A percentile compares a stretch with the other conserved stretches of the same genome.
Conservation (phyloP, 2,329 filamentous ascomycete genomes). For the Coniochaeta sp. region DNA sequence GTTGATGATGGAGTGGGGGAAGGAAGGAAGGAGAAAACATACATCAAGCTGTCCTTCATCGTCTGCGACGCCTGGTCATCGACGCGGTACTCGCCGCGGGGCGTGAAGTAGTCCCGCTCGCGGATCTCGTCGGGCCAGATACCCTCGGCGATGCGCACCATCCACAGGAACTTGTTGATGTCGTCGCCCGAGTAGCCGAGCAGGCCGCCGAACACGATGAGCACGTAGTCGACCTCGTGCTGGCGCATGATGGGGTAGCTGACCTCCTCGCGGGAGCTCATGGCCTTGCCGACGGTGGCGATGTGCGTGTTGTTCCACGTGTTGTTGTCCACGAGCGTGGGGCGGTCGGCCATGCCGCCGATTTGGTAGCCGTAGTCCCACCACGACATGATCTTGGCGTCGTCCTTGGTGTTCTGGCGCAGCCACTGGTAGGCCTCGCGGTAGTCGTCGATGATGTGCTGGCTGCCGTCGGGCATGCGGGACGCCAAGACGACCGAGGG, state of each 20-base stretch:
- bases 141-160: constrained; percentile 97
- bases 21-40: constrained; percentile 31
- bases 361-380: constrained; percentile 99
- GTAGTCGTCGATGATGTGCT: constrained; percentile 99
- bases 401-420: constrained; percentile 87
- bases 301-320: constrained; percentile 99
- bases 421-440: constrained; percentile 99
- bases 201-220: constrained; percentile 92
- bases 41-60: constrained; percentile 99
- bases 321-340: constrained; percentile 97
- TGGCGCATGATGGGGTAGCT: constrained; percentile 98
- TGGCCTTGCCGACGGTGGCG: constrained; percentile 96
- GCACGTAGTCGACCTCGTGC: constrained; percentile 98
- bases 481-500: constrained; percentile 95
- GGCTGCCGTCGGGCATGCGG: constrained; percentile 83
- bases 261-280: constrained; percentile 95
- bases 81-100: constrained; percentile 88
- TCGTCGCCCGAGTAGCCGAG: constrained; percentile 97
- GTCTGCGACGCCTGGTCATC: constrained; percentile 89
- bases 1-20: not conserved
- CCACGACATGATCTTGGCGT: constrained; percentile 99
- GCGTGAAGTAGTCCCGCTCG: constrained; percentile 92
- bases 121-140: constrained; percentile 99
- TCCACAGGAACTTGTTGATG: constrained; percentile 99
- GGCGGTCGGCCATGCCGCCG: constrained; percentile 96